Conservation (phyloP, 2,329 filamentous ascomycete genomes). For the Metarhizium humberi region DNA sequence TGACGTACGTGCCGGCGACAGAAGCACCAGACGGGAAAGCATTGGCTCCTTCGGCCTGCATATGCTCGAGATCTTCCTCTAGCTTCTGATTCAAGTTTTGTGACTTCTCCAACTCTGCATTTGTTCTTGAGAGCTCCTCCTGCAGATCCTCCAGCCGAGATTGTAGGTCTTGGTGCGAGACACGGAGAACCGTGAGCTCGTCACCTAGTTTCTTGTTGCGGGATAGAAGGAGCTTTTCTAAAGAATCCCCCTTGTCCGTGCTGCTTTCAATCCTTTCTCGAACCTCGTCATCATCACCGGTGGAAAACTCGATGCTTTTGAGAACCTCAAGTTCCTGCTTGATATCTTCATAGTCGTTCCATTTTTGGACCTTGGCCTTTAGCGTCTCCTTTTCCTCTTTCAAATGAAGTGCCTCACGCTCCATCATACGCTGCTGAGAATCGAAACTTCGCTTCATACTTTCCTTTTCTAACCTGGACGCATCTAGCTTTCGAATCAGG, state of each 20-base stretch:
- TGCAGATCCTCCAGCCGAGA: conserved; percentile 69
- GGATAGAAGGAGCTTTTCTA: conserved; percentile 84
- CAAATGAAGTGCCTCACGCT: conserved; percentile 66
- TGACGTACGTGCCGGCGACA: conserved; percentile 83
- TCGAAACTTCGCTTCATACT: conserved; percentile 69
- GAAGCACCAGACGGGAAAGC: conserved; percentile 84
- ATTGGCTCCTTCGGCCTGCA: conserved; percentile 79
- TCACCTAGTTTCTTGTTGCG: conserved; percentile 96
- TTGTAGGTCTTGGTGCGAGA: conserved; percentile 90
- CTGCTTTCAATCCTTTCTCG: conserved; percentile 29
- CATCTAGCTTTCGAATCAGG: conserved; percentile 79
- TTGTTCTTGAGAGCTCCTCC: conserved; percentile 73
- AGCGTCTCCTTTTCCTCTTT: conserved; percentile 74
- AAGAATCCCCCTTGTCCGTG: conserved; percentile 55
- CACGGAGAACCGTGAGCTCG: conserved; percentile 82
- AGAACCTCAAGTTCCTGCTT: conserved; percentile 94
- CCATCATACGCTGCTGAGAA: conserved; percentile 63
- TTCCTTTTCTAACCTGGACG: conserved; percentile 74
- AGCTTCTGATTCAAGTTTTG: conserved; percentile 79
- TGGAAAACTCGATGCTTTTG: conserved; percentile 95
- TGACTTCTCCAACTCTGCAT: conserved; percentile 76
- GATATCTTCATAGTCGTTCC: conserved; percentile 90
- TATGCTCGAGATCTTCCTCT: conserved; percentile 80
- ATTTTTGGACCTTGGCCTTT: conserved; percentile 74
- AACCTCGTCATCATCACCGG: conserved; percentile 70